These are phyloP conservation scores for Rhizopogon vesiculosus DNA, from an alignment of 768 basidiomycete genomes.

Conservation along the genomic window DNA sequence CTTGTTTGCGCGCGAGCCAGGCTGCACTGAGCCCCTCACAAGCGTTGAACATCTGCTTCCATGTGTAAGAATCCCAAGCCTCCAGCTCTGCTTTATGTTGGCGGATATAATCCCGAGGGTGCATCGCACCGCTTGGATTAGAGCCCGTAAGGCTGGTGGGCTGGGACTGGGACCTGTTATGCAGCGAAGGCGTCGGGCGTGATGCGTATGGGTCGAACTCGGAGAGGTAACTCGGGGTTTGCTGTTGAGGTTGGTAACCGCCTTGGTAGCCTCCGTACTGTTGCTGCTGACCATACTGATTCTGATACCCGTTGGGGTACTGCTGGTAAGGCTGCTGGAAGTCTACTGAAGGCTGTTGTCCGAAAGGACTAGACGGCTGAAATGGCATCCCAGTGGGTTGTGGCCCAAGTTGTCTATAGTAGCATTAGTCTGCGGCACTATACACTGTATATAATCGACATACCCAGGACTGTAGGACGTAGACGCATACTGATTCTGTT, in stretches of 20 bases:
- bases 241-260: conserved; percentile 19
- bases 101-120: conserved; percentile 68
- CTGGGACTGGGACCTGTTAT: background rate
- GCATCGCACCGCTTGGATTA: conserved; percentile 33
- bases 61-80: conserved; percentile 62
- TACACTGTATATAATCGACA: conserved; percentile 11
- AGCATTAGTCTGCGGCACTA: background rate
- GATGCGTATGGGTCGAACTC: conserved; percentile 39
- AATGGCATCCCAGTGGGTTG: conserved; percentile 31
- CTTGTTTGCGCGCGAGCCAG: conserved; percentile 59
- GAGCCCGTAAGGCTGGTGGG: background rate
- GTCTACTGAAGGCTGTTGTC: conserved; percentile 39
- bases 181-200: conserved; percentile 8
- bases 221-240: conserved; percentile 22
- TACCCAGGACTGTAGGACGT: conserved; percentile 21
- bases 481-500: conserved; percentile 18
- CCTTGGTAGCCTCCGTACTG: conserved; percentile 25
- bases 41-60: conserved; percentile 62
- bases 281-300: conserved; percentile 13
- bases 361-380: conserved; percentile 53
- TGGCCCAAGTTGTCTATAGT: conserved; percentile 20
- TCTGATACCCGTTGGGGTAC: conserved; percentile 20
- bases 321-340: conserved; percentile 11
- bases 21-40: conserved; percentile 64
- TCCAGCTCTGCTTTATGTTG: conserved; percentile 65